Conservation (phyloP, 768 basidiomycete genomes). For the Phlebiopsis flavidoalba region DNA sequence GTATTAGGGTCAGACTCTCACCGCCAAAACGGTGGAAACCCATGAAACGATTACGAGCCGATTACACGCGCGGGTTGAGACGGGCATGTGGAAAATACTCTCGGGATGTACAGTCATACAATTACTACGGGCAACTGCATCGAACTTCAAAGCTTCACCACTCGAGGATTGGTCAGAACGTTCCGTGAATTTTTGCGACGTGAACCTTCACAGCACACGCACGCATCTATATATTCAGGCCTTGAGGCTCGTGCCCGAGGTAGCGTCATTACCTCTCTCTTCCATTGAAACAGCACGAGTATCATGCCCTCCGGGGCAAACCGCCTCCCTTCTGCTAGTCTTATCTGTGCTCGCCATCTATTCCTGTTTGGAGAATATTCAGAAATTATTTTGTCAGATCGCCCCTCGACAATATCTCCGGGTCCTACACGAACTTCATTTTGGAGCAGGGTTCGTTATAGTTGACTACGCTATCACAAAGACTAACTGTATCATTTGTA, state of each 20-base stretch:
- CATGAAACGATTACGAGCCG: too few species aligned
- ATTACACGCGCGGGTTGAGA: too few species aligned
- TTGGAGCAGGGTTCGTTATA: neutral
- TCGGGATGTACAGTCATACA: too few species aligned
- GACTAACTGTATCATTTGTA: neutral
- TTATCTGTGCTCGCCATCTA: neutral
- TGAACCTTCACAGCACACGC: too few species aligned
- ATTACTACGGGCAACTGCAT: too few species aligned
- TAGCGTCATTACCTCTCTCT: neutral
- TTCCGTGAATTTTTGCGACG: too few species aligned
- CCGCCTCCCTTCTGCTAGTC: neutral
- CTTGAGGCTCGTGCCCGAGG: neutral
- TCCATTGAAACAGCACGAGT: neutral
- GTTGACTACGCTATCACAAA: too few species aligned
- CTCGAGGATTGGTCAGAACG: too few species aligned
- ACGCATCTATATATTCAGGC: neutral
- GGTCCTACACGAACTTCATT: slow-evolving; percentile 7
- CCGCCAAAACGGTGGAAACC: too few species aligned
- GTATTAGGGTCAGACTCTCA: too few species aligned
- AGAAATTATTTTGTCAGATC: slow-evolving; percentile 4
- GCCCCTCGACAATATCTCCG: slow-evolving; percentile 13
- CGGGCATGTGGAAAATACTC: too few species aligned
- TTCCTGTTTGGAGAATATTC: slow-evolving; percentile 4
- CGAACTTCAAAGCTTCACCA: too few species aligned
- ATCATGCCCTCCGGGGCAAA: neutral